Percentiles rank a stretch among this genome's conserved stretches.
Conservation (phyloP, 1,284 basidiomycete species). For the Inonotus hispidus region DNA sequence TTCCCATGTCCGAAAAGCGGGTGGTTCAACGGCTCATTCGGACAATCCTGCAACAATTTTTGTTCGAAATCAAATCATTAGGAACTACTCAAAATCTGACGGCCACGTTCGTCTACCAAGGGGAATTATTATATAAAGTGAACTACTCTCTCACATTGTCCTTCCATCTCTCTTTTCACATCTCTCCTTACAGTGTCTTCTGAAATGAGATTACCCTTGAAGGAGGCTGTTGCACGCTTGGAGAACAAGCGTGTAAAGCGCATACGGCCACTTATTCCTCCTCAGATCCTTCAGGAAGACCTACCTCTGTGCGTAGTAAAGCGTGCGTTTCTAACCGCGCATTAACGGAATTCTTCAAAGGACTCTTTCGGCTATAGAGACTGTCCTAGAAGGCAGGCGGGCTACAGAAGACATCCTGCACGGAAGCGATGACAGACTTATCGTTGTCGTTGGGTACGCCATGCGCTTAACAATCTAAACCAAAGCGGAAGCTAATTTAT, state of each 20-base stretch:
- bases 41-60: not conserved
- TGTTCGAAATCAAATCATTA: not conserved
- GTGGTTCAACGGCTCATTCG: not conserved
- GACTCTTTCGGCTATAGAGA: constrained; percentile 68
- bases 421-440: constrained; percentile 83
- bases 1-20: not conserved
- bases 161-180: constrained; percentile 5
- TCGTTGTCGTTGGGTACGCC: constrained; percentile 82
- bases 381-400: constrained; percentile 80
- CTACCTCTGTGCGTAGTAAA: constrained; percentile 55
- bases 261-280: constrained; percentile 85
- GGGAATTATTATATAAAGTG: not conserved
- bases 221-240: constrained; percentile 72
- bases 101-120: too few species aligned
- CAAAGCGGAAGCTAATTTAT: constrained; percentile 1
- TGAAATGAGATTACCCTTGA: constrained; percentile 54
- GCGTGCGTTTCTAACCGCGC: constrained; percentile 13
- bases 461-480: not conserved
- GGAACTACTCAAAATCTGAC: not conserved
- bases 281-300: constrained; percentile 90
- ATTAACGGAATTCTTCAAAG: constrained; percentile 30
- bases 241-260: constrained; percentile 86
- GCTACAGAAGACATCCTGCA: constrained; percentile 74
- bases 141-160: not conserved
- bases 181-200: constrained; percentile 30